Evolutionary conservation across 768 basidiomycete genomes (phyloP).

Genomic region (Tremella fuciformis): DNA sequence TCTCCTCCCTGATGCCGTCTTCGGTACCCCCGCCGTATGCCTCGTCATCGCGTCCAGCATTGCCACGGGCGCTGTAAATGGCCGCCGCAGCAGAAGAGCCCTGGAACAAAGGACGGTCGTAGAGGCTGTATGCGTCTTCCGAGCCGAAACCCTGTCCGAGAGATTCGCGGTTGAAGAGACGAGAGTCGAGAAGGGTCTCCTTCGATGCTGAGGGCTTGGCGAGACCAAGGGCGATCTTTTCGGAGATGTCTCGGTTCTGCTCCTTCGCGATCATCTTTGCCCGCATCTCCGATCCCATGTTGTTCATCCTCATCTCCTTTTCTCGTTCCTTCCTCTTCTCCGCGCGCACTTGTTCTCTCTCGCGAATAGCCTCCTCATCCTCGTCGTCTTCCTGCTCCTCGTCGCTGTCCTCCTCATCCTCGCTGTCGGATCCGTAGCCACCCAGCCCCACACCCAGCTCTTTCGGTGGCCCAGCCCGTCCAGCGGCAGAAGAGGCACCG

Average conservation of each 20-base stretch:
- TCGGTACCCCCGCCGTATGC: slow-evolving; percentile 92
- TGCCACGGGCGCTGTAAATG: slow-evolving; percentile 95
- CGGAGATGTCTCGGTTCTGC: slow-evolving; percentile 98
- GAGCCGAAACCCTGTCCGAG: slow-evolving; percentile 76
- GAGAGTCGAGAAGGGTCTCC: slow-evolving; percentile 94
- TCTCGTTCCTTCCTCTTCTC: slow-evolving; percentile 93
- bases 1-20: slow-evolving; percentile 83
- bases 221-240: slow-evolving; percentile 95
- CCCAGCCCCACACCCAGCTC: slow-evolving; percentile 71
- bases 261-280: slow-evolving; percentile 90
- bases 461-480: slow-evolving; percentile 55
- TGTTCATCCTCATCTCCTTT: slow-evolving; percentile 96
- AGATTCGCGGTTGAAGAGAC: slow-evolving; percentile 95
- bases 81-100: slow-evolving; percentile 96
- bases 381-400: slow-evolving; percentile 60
- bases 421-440: slow-evolving; percentile 80
- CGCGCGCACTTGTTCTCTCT: slow-evolving; percentile 83
- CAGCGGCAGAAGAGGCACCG: slow-evolving; percentile 52
- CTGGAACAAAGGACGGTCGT: slow-evolving; percentile 92
- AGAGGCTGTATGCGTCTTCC: slow-evolving; percentile 89
- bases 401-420: slow-evolving; percentile 62
- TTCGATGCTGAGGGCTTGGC: slow-evolving; percentile 95
- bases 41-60: slow-evolving; percentile 73
- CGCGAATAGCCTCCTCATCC: slow-evolving; percentile 77
- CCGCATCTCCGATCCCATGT: slow-evolving; percentile 95